Conservation (phyloP, 257 asterid genomes). For the Nicotiana undulata region DNA sequence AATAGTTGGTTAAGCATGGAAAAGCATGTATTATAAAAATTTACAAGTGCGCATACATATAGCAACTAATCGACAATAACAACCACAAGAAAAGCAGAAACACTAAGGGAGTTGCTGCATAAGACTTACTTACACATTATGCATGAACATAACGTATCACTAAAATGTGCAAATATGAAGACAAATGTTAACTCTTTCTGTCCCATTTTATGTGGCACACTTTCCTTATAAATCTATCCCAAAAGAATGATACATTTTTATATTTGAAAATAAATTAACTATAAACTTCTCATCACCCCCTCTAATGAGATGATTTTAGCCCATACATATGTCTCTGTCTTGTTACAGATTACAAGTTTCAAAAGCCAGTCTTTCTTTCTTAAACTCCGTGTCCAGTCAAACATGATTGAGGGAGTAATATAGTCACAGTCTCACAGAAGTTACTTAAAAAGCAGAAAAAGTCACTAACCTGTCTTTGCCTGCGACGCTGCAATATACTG, state of each 20-base stretch:
- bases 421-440: too few species aligned
- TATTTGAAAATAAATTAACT: too few species aligned
- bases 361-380: too few species aligned
- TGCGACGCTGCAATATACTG: conserved; percentile 39
- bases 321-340: too few species aligned
- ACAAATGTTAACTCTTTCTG: background rate
- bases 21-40: background rate
- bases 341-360: too few species aligned
- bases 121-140: background rate
- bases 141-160: background rate
- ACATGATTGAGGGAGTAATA: too few species aligned
- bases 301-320: too few species aligned
- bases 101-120: background rate
- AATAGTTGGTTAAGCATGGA: background rate
- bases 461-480: conserved; percentile 42
- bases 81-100: background rate
- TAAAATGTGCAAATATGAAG: background rate
- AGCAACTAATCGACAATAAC: background rate
- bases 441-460: background rate
- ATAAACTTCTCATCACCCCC: too few species aligned
- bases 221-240: too few species aligned
- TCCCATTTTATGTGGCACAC: too few species aligned
- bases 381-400: too few species aligned
- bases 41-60: background rate
- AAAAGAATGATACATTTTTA: too few species aligned